Evolutionary conservation across 164 flowering plant genomes (phyloP), one percentile per base, ranked within the genome.

Genomic region (Macadamia tetraphylla): DNA sequence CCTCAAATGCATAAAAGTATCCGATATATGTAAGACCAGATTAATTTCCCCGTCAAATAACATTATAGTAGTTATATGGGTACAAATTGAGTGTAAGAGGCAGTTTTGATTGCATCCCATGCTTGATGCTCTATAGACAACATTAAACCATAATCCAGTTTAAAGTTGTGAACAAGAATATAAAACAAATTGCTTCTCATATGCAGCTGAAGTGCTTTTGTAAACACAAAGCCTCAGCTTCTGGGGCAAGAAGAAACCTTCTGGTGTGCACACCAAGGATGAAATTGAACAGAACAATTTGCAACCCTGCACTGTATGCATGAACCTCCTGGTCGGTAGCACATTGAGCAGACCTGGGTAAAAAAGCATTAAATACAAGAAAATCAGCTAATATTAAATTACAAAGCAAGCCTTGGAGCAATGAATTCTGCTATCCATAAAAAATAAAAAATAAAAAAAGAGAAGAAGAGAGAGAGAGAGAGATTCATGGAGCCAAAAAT

Each of bases 201-300:
- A 32, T 31, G 43, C 43, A 60, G 8, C 14, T 10, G 12, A 29
- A 59, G 35, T 29, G 62, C 3, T 13, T 29, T 60, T 60, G 17
- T 9, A 60, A 13, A 31, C 44, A 60, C 62, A 3, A 60, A 60
- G 4, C 5, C 9, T 67, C 5, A 63, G 30, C 17, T 66, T 66
- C 7, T 30, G 58, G n/a, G 17, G 42, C 1, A 67, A 62, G 68
- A 43, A 66, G 6, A 60, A 12, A 86, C 90, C 90, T 84, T 84
- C 66, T 80, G 83, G 70, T 84, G 90, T 18, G 88, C 90, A 81
- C 90, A 86, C 90, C 90, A 86, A 51, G 90, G 88, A 73, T 86
- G 90, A 81, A 86, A 86, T 29, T 56, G 69, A 61, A 78, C 73
- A 63, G 74, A 67, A 61, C 90, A 86, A 68, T 74, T 67, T 43